Base-by-base conservation (phyloP, 257 asterid species). In the Capsicum chinense region DNA sequence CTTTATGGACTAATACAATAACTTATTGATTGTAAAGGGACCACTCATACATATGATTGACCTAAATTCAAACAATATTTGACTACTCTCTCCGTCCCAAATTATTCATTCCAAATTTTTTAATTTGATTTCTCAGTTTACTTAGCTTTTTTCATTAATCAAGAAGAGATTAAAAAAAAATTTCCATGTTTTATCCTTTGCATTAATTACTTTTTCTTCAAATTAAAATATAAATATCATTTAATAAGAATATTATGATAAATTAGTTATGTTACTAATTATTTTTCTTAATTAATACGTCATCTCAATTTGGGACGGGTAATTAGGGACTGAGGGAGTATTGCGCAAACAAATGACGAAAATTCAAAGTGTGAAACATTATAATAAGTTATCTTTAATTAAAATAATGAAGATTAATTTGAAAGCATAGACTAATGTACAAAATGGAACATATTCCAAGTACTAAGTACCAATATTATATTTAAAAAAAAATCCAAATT, bases 401-500 rank as follows among this genome's bases (percentile, higher is more conserved):
- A 76, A 26, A 76, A 26, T 26, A 76, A 54, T 54, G 6, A 54
- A 56, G 63, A 15, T 78, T 52, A 78, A 57, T 58, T 35, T 56
- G 60, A 9, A 37, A 21, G 66, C 85, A 71, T 42, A 17, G 47
- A 79, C 83, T 15, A 84, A 48, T 68, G 3, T 83, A 85, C 94
- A 88, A 69, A 69, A 81, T 7, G 58, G 26, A 83, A 92, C 88
- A 94, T 91, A 71, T 88, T 90, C 87, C 33, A 26, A 26, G 33
- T 26, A 26, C 33, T 26, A 26, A 26, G 33, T 26, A 26, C 33
- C 33, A 26, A 26, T 26, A 26, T 26, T 26, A 8, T 68, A 8
- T 39, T 3, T 39, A 5, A 7, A 2, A 7, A 15, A 68, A 15
- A 7, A 16, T 68, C 21, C 54, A 68, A 16, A 68, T 14, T 15